Evolutionary conservation across 2,329 filamentous ascomycete genomes (phyloP), one percentile per base, ranked within the genome.

Genomic region (Teratosphaeria pseudoeucalypti): DNA sequence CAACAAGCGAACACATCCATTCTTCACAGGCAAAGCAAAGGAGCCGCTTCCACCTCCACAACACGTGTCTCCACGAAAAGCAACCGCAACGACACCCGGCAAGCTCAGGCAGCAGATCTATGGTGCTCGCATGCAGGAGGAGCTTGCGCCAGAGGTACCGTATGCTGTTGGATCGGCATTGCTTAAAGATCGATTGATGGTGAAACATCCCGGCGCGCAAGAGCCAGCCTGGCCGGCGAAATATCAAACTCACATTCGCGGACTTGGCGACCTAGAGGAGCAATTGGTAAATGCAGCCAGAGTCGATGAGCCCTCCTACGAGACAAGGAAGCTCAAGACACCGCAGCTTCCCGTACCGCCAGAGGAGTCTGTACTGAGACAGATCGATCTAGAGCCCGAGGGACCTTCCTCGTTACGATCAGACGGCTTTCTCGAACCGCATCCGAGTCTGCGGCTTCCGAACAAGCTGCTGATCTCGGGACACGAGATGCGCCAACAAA

Each of bases 161-260:
- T 62, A 62, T 52, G 55, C 62, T n/a, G 60, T 66, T 34, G 65
- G 62, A 14, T 71, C 69, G 16, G 66, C 63, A 6, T 57, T 71
- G 34, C 61, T 71, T n/a, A 70, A 66, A 57, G 70, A 71, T 56
- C 63, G 71, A 32, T 60, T 72, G 52, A 64, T 67, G 67, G 57
- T 83, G 4, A 89, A 83, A 66, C 78, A 87, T n/a, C 83, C 85
- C 0, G 88, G 87, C 2, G 79, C 85, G 9, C 76, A 78, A 62
- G 79, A 88, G 58, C 82, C 89, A 3, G 78, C 83, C n/a, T 94
- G 89, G 86, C 89, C 89, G 43, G 81, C 82, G 55, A 79, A 80
- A 63, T 86, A 78, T 6, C 84, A 83, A 69, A 74, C 79, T 0
- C 88, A 90, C 70, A 74, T 91, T 52, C 81, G 85, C 58, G 85